Conservation (phyloP, 306 rosid genomes). For the Biancaea sappan region DNA sequence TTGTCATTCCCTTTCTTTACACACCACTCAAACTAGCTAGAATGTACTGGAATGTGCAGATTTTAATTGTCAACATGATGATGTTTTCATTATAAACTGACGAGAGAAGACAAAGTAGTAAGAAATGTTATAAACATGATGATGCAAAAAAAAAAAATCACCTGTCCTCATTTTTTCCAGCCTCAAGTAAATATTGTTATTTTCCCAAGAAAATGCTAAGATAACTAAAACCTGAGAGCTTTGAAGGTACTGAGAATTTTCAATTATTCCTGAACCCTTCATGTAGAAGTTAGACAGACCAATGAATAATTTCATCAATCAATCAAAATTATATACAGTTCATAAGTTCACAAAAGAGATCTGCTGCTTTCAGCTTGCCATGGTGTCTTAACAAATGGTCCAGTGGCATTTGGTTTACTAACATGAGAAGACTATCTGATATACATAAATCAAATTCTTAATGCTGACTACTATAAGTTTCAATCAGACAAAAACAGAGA, state of each 20-base stretch:
- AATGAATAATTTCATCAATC: background rate
- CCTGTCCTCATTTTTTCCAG: conserved; percentile 2
- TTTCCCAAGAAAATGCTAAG: conserved; percentile 24
- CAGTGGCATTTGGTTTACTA: background rate
- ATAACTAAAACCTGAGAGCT: conserved; percentile 8
- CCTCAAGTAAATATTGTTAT: background rate
- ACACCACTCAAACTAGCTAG: background rate
- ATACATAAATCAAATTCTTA: background rate
- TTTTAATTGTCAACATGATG: conserved; percentile 7
- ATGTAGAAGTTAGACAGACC: conserved; percentile 13
- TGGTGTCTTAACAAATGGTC: conserved; percentile 4
- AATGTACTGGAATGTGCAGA: background rate
- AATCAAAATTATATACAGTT: conserved; percentile 18
- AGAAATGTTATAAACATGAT: no score
- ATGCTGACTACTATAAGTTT: conserved; percentile 1
- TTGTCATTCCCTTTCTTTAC: conserved; percentile 15
- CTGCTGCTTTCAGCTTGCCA: conserved; percentile 7
- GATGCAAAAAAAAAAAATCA: no score
- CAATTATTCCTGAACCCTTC: conserved; percentile 13
- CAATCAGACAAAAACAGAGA: conserved; percentile 15
- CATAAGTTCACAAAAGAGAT: conserved; percentile 4
- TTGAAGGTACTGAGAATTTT: background rate
- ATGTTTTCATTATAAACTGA: conserved; percentile 24
- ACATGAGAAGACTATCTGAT: background rate
- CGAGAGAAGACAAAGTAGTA: conserved; percentile 2